These are phyloP conservation scores for Potentilla sterilis DNA, from an alignment of 306 rosid genomes.

Conservation along the genomic window DNA sequence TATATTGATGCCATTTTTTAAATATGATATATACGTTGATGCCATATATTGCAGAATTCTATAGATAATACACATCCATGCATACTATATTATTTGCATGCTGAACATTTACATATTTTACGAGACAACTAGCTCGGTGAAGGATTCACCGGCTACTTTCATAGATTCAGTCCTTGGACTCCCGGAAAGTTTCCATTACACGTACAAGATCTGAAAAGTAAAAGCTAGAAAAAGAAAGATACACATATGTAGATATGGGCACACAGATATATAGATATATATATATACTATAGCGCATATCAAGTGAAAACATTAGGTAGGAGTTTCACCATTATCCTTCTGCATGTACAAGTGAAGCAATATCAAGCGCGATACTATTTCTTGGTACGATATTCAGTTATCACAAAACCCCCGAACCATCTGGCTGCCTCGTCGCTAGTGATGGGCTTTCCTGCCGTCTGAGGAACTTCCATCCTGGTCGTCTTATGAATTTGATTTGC, in stretches of 20 bases:
- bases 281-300: neutral
- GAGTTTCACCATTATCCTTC: neutral
- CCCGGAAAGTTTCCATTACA: neutral
- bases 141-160: neutral
- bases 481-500: neutral
- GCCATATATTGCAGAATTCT: too few species aligned
- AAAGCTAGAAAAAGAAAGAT: neutral
- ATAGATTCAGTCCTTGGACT: neutral
- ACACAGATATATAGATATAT: neutral
- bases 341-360: neutral
- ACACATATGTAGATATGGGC: neutral
- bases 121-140: neutral
- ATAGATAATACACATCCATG: neutral
- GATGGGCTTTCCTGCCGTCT: neutral
- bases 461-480: constrained; percentile 14
- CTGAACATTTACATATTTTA: neutral
- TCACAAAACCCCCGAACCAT: neutral
- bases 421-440: constrained; percentile 21
- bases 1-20: too few species aligned
- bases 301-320: neutral
- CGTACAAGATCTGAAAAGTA: neutral
- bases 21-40: too few species aligned
- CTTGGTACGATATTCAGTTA: constrained; percentile 3
- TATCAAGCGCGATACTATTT: neutral
- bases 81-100: neutral